phyloP scores from a whole-genome alignment of 1,139 yeast genomes.

The Torulaspora globosa region DNA sequence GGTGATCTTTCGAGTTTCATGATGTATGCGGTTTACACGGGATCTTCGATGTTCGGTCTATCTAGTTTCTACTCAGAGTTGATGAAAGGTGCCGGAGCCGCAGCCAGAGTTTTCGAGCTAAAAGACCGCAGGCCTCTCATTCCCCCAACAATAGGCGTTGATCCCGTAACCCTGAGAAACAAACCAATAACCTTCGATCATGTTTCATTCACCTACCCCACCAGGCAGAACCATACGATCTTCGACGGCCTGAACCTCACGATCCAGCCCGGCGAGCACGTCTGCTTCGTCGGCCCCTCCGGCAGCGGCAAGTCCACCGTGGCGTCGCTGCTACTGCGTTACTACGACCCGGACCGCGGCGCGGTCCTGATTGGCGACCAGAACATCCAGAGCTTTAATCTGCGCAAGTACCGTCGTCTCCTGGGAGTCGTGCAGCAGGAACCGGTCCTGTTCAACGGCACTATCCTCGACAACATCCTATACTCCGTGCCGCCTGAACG shows the following conservation, averaged over 20 bases:
- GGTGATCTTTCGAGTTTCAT: constrained; percentile 91
- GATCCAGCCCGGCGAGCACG: constrained; percentile 67
- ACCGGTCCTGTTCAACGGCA: constrained; percentile 74
- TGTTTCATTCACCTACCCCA: constrained; percentile 78
- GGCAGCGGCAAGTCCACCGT: constrained; percentile 92
- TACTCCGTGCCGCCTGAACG: constrained; percentile 56
- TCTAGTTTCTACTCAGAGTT: constrained; percentile 89
- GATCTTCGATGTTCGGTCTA: constrained; percentile 84
- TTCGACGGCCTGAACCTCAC: constrained; percentile 60
- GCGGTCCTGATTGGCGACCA: constrained; percentile 61
- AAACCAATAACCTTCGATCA: constrained; percentile 56
- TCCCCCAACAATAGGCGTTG: constrained; percentile 50
- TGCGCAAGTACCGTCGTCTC: constrained; percentile 65
- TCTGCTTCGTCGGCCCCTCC: constrained; percentile 87
- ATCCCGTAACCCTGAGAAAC: constrained; percentile 42
- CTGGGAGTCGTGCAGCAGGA: constrained; percentile 89
- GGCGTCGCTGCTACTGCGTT: constrained; percentile 65
- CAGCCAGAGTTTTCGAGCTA: constrained; percentile 84
- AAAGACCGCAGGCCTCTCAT: constrained; percentile 74
- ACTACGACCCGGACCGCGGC: constrained; percentile 62
- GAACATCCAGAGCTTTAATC: constrained; percentile 59
- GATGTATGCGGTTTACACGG: constrained; percentile 95
- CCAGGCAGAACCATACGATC: constrained; percentile 71
- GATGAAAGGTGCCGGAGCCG: constrained; percentile 97
- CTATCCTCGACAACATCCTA: constrained; percentile 71